Evolutionary conservation across 1,139 yeast species (phyloP).

Genomic region (Lodderomyces theae): DNA sequence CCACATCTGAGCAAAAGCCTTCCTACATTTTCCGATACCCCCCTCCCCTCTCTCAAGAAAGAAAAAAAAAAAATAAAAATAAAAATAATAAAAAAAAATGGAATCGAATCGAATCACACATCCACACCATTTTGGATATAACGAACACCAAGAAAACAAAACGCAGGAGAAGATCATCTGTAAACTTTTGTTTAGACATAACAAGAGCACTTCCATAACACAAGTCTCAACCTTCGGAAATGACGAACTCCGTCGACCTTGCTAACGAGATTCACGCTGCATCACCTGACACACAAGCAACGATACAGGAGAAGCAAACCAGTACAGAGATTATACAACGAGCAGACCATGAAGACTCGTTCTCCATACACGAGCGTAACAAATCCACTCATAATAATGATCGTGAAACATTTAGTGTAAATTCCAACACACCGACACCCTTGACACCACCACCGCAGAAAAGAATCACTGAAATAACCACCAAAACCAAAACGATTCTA

Average conservation of each 20-base stretch:
- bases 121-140: too few species aligned
- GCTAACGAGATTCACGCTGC: too few species aligned
- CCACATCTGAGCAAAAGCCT: too few species aligned
- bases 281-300: too few species aligned
- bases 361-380: background rate
- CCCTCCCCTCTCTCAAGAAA: background rate
- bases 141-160: too few species aligned
- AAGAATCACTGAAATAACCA: background rate
- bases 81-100: too few species aligned
- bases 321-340: background rate
- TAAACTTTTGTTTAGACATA: too few species aligned
- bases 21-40: background rate
- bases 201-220: too few species aligned
- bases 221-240: too few species aligned
- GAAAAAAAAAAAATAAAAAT: background rate
- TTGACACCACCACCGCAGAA: background rate
- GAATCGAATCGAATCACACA: too few species aligned
- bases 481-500: constrained; percentile 14
- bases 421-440: background rate
- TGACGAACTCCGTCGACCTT: background rate
- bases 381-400: background rate
- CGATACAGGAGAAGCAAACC: background rate
- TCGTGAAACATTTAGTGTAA: background rate
- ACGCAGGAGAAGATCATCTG: too few species aligned
- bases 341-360: background rate